Percentiles rank a stretch among this genome's conserved stretches.
Evolutionary conservation across 108 stramenopile species (phyloP).

Genomic region (Stephanodiscus triporus): DNA sequence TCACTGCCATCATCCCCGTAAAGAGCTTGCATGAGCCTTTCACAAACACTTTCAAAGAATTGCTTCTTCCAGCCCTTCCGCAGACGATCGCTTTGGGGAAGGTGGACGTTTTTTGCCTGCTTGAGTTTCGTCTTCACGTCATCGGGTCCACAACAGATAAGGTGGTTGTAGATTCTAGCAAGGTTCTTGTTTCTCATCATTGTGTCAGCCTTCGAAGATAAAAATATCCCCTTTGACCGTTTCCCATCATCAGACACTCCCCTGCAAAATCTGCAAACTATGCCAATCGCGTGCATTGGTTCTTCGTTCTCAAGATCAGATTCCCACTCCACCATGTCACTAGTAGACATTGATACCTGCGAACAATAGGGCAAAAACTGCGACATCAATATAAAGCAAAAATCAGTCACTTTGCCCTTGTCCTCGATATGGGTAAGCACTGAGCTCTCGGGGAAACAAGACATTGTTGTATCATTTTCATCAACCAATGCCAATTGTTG

Average conservation of each 20-base stretch:
- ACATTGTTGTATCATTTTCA: neutral
- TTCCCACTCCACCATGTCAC: constrained; percentile 13
- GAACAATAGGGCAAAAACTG: constrained; percentile 23
- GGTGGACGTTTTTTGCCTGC: constrained; percentile 25
- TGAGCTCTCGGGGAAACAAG: constrained; percentile 12
- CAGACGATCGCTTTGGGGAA: constrained; percentile 29
- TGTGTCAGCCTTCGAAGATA: constrained; percentile 24
- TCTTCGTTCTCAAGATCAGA: constrained; percentile 18
- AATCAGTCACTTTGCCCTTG: constrained; percentile 21
- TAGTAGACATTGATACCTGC: constrained; percentile 6
- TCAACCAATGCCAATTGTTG: constrained; percentile 15
- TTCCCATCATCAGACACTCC: constrained; percentile 23
- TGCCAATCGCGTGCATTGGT: constrained; percentile 3
- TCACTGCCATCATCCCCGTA: neutral
- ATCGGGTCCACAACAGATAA: constrained; percentile 20
- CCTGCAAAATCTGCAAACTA: constrained; percentile 26
- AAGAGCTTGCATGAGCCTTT: constrained; percentile 5
- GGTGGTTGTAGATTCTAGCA: constrained; percentile 27
- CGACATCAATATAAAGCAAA: constrained; percentile 25
- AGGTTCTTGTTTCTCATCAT: constrained; percentile 33
- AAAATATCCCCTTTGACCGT: constrained; percentile 21
- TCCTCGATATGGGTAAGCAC: constrained; percentile 12
- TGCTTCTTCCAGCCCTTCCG: constrained; percentile 39
- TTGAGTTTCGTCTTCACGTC: constrained; percentile 20
- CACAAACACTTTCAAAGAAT: constrained; percentile 29